A percentile compares a stretch with the other conserved stretches of the same genome.
phyloP scores from a whole-genome alignment of 306 rosid genomes.

The Glycine soja region DNA sequence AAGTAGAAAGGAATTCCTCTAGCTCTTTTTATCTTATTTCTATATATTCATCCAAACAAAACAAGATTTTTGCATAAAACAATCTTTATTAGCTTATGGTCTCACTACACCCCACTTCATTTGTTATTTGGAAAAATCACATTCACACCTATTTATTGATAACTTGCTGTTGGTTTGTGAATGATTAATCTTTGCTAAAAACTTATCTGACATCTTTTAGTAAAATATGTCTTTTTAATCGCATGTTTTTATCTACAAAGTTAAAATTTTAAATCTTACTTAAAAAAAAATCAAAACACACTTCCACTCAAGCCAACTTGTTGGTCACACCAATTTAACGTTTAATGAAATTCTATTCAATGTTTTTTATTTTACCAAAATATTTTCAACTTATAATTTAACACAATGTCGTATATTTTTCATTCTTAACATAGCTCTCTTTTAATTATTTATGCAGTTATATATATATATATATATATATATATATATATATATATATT shows the following conservation, averaged over 20 bases:
- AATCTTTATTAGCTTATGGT: neutral
- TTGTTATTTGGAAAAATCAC: neutral
- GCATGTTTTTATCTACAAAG: too few species aligned
- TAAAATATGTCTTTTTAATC: too few species aligned
- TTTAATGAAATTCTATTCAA: neutral
- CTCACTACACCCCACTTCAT: neutral
- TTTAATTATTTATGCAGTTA: neutral
- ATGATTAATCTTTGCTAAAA: too few species aligned
- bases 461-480: neutral
- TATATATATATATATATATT: neutral
- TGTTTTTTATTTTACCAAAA: neutral
- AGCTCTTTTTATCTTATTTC: neutral
- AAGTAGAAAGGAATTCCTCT: neutral
- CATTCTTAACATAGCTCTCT: neutral
- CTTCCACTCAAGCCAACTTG: too few species aligned
- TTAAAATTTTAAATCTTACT: too few species aligned
- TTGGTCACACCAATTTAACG: neutral
- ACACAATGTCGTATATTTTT: neutral
- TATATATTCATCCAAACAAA: neutral
- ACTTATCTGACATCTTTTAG: too few species aligned
- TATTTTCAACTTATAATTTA: neutral
- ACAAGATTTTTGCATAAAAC: too few species aligned
- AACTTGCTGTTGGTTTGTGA: too few species aligned
- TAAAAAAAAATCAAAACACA: too few species aligned
- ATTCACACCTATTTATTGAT: neutral